Conservation (phyloP, 768 basidiomycete genomes). For the Strobilomyces dryophilus region DNA sequence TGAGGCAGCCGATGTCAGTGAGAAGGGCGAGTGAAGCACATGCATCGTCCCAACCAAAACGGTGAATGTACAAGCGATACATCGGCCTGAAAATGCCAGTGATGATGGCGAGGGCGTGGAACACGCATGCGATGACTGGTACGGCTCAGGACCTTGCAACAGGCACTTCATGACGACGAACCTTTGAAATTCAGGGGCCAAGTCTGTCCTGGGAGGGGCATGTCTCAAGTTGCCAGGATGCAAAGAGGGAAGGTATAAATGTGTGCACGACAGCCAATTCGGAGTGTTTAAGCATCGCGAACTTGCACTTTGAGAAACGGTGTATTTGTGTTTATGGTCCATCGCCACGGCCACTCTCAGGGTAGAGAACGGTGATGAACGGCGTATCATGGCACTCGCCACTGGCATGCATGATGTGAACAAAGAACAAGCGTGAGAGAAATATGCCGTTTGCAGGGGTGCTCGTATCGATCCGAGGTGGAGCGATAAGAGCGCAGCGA, state of each 20-base stretch:
- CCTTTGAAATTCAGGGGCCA: constrained; percentile 15
- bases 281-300: background rate
- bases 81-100: constrained; percentile 12
- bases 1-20: constrained; percentile 6
- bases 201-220: constrained; percentile 16
- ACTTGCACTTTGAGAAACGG: background rate
- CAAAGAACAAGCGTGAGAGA: background rate
- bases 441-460: background rate
- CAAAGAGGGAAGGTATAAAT: background rate
- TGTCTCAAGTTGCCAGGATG: background rate
- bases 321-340: background rate
- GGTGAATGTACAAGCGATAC: constrained; percentile 13
- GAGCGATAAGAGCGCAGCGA: constrained; percentile 20
- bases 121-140: constrained; percentile 4
- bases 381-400: no score
- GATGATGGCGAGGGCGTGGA: constrained; percentile 10
- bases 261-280: background rate
- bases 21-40: constrained; percentile 17
- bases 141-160: background rate
- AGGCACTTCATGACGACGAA: background rate
- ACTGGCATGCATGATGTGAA: background rate
- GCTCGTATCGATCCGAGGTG: constrained; percentile 27
- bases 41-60: constrained; percentile 14
- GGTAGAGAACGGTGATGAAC: background rate
- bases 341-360: background rate